Evolutionary conservation across 805 yeast species (phyloP), one percentile per base, ranked within the genome.

Genomic region (Ogataea philodendri): DNA sequence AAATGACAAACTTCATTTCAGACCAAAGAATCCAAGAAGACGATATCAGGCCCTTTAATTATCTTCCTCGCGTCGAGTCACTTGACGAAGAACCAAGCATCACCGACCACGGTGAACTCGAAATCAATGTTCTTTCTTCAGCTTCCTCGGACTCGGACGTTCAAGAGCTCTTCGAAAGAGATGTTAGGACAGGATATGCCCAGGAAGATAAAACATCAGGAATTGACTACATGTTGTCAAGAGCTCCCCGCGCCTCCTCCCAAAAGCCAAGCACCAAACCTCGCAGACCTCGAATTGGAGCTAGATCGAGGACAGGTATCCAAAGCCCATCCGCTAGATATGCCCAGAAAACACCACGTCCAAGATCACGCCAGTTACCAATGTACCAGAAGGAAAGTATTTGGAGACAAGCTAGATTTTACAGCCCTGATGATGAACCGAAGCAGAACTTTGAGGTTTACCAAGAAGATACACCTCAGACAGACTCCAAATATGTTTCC

Each of bases 191-290:
- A 18, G 60, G 51, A 5, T 32, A 37, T 15, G 62, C 62, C 2
- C 49, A 48, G 32, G 64, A 59, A 29, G 59, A 51, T 23, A 18
- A 26, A 4, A 24, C 44, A 2, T 29, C 55, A 11, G 60, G 62
- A 3, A 49, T 58, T 10, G 49, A 57, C 30, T 46, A 46, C 19
- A 57, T 59, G 63, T 35, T 55, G 20, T 46, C 35, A 23, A 19
- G 35, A 19, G 26, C 13, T 5, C 11, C 28, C 4, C 22, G n/a
- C n/a, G n/a, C n/a, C n/a, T n/a, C 8, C 8, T 5, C 19, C 7
- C 15, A 10, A 13, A 16, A 2, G 7, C 7, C 19, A n/a, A 26
- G 17, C 6, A 7, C 17, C 7, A 32, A 26, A 7, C 17, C 37
- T 13, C 16, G 9, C 13, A 26, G 30, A 15, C 32, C 27, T 16